A percentile compares a stretch with the other conserved stretches of the same genome.
These are phyloP conservation scores for Santalum album DNA, from an alignment of 164 flowering plant genomes.

Conservation along the genomic window DNA sequence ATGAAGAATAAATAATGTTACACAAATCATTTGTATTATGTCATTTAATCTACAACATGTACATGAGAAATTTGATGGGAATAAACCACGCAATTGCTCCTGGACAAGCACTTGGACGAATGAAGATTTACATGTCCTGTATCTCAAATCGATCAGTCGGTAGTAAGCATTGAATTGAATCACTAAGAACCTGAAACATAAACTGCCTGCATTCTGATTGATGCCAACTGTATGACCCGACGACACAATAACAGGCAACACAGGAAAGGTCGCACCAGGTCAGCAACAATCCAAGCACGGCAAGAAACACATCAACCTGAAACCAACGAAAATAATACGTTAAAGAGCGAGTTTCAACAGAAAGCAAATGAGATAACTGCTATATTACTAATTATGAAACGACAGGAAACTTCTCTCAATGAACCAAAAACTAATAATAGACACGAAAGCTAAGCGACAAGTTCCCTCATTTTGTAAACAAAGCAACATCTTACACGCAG, in stretches of 20 bases:
- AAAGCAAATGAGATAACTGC: no score
- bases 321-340: neutral
- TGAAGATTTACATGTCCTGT: slow-evolving; percentile 6
- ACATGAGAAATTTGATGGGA: slow-evolving; percentile 34
- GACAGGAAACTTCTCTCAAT: no score
- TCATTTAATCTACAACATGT: slow-evolving; percentile 53
- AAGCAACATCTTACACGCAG: no score
- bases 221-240: no score
- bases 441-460: no score
- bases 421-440: no score
- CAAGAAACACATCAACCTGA: slow-evolving; percentile 15
- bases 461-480: no score
- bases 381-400: no score
- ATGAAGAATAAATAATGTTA: slow-evolving; percentile 39
- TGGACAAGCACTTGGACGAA: slow-evolving; percentile 8
- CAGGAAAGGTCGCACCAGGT: no score
- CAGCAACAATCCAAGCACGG: no score
- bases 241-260: no score
- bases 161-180: slow-evolving; percentile 6
- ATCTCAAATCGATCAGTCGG: slow-evolving; percentile 17
- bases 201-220: neutral
- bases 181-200: slow-evolving; percentile 1
- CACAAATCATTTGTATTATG: slow-evolving; percentile 27
- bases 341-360: no score
- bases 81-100: slow-evolving; percentile 13